Evolutionary conservation across 2,329 filamentous ascomycete genomes (phyloP), one percentile per base, ranked within the genome.

Genomic region (Trichoderma guizhouense): DNA sequence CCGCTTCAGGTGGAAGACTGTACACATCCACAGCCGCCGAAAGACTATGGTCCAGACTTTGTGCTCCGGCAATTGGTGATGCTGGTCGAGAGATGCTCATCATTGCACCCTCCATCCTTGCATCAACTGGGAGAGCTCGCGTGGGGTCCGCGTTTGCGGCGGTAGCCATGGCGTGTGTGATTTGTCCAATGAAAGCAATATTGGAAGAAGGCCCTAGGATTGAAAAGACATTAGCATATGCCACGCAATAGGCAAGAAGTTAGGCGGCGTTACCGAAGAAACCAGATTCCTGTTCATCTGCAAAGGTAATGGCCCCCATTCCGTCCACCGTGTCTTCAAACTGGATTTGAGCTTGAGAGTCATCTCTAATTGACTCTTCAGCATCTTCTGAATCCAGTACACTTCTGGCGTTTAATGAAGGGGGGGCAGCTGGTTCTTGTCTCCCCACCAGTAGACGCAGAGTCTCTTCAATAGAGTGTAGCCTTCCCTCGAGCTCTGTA

Each of bases 81-180:
- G 65, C 65, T 58, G 65, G 65, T 43, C 65, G 47, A 34, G 65
- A 69, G 32, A 69, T 57, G 36, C 65, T 58, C 65, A 60, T 60
- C 32, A 69, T 60, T 7, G 65, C 51, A 1, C 65, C 55, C n/a
- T 66, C 63, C 47, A 66, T 53, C 63, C 63, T 66, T 14, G 63
- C 12, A 26, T 66, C 63, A 14, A 24, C 63, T 7, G 63, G 28
- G n/a, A 47, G 43, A 47, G 43, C 7, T 55, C 63, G 39, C 0
- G 63, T 34, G 18, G 63, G 47, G 14, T 69, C 55, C 11, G 65
- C 28, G 4, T 39, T 43, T 21, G 53, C 51, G 18, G 65, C 30
- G 47, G 21, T 28, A 21, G 51, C 65, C 51, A 69, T 57, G n/a
- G 65, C 65, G 53, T 60, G 65, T 5, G 32, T 69, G 24, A 69